phyloP scores from a whole-genome alignment of 1,139 yeast species.

The Magnusiomyces fungicola region DNA sequence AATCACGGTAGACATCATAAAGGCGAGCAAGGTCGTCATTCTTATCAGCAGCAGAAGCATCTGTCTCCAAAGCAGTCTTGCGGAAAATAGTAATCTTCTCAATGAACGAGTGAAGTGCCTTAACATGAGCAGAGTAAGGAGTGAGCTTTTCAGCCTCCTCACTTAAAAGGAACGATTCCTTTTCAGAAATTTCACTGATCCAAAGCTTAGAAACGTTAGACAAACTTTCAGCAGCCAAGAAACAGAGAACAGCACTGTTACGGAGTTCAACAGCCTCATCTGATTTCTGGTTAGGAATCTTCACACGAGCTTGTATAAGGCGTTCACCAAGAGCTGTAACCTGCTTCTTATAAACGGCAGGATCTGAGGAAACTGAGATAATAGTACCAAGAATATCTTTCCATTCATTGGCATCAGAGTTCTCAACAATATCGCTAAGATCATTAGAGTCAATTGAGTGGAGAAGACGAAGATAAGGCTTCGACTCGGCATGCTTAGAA shows the following conservation, averaged over 20 bases:
- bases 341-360: slow-evolving; percentile 43
- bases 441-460: slow-evolving; percentile 55
- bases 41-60: slow-evolving; percentile 23
- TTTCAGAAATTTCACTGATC: slow-evolving; percentile 63
- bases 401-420: slow-evolving; percentile 79
- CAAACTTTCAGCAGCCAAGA: slow-evolving; percentile 72
- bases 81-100: slow-evolving; percentile 78
- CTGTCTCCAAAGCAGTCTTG: slow-evolving; percentile 29
- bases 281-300: slow-evolving; percentile 19
- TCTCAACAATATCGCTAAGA: slow-evolving; percentile 65
- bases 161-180: slow-evolving; percentile 48
- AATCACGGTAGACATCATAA: slow-evolving; percentile 61
- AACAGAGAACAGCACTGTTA: slow-evolving; percentile 69
- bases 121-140: slow-evolving; percentile 81
- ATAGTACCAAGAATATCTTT: slow-evolving; percentile 69
- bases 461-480: slow-evolving; percentile 63
- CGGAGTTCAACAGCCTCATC: slow-evolving; percentile 38
- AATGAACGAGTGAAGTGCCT: slow-evolving; percentile 71
- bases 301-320: slow-evolving; percentile 37
- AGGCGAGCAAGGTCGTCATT: slow-evolving; percentile 40
- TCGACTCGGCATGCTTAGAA: slow-evolving; percentile 45
- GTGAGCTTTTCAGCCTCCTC: slow-evolving; percentile 39
- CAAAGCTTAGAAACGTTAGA: slow-evolving; percentile 77
- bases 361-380: slow-evolving; percentile 45
- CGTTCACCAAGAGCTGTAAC: slow-evolving; percentile 72